Evolutionary conservation across 2,329 filamentous ascomycete genomes (phyloP).

Genomic region (Verticillium nonalfalfae): DNA sequence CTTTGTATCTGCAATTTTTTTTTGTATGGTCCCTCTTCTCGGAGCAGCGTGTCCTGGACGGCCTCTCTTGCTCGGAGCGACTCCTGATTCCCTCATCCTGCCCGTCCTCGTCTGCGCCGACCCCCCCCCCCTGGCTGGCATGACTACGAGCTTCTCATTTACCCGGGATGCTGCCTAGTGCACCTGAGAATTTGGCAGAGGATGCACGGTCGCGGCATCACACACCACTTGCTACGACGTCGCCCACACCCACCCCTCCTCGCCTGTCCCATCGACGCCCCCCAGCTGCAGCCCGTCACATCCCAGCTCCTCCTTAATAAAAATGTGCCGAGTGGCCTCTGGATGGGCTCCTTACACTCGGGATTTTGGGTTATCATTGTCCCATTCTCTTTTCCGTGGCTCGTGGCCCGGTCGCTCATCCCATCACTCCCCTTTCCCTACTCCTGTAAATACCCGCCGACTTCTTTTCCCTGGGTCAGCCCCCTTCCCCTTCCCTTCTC

Average conservation of each 20-base stretch:
- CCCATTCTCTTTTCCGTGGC: not conserved
- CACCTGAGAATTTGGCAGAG: not conserved
- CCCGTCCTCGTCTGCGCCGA: not conserved
- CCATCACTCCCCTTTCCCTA: not conserved
- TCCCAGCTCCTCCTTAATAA: slow-evolving; percentile 14
- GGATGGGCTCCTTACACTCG: slow-evolving; percentile 1
- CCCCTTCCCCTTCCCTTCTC: not conserved
- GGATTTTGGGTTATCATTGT: not conserved
- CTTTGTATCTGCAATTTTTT: not conserved
- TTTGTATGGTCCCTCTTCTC: not conserved
- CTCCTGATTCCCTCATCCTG: not conserved
- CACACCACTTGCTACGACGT: not conserved
- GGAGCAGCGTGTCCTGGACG: not conserved
- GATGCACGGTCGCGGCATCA: not conserved
- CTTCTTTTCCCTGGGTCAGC: not conserved
- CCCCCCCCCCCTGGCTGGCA: not conserved
- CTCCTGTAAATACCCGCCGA: not conserved
- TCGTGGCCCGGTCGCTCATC: not conserved
- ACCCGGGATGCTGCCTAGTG: not conserved
- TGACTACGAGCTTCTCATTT: not conserved
- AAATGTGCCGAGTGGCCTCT: slow-evolving; percentile 11
- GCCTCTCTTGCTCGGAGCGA: not conserved
- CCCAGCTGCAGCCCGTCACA: slow-evolving; percentile 10
- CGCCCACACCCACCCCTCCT: not conserved
- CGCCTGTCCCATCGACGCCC: slow-evolving; percentile 8